These are phyloP conservation scores for Phenoliferia sp. DNA, from an alignment of 1,284 basidiomycete genomes.

Conservation along the genomic window DNA sequence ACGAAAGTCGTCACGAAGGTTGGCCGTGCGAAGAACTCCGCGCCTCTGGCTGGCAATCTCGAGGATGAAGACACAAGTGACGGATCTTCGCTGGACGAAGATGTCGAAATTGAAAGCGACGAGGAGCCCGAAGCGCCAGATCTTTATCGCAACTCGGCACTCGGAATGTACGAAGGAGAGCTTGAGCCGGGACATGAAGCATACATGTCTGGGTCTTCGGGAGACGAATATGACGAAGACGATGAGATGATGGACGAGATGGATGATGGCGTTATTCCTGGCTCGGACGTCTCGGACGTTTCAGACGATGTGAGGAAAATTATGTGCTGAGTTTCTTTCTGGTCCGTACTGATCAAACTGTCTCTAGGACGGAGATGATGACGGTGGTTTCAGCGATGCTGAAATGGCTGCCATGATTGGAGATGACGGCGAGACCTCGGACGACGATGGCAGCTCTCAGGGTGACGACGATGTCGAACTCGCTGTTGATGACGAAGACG, in stretches of 20 bases:
- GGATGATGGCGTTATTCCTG: slow-evolving; percentile 17
- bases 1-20: slow-evolving; percentile 97
- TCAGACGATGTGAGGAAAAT: slow-evolving; percentile 36
- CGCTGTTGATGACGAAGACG: slow-evolving; percentile 58
- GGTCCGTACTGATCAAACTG: background rate
- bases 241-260: slow-evolving; percentile 26
- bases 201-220: slow-evolving; percentile 32
- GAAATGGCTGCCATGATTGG: slow-evolving; percentile 55
- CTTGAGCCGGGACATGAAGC: slow-evolving; percentile 37
- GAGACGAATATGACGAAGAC: slow-evolving; percentile 18
- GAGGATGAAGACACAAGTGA: slow-evolving; percentile 37
- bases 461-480: background rate
- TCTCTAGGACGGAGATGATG: slow-evolving; percentile 9
- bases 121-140: slow-evolving; percentile 74
- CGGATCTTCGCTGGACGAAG: slow-evolving; percentile 32
- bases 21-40: slow-evolving; percentile 61
- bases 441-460: slow-evolving; percentile 9
- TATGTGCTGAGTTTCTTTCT: slow-evolving; percentile 1
- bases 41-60: background rate
- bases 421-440: slow-evolving; percentile 1
- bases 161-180: slow-evolving; percentile 73
- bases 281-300: slow-evolving; percentile 33
- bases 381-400: slow-evolving; percentile 36
- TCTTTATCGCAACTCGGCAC: slow-evolving; percentile 90
- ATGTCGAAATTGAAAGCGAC: slow-evolving; percentile 57